Percentiles rank a stretch among this genome's conserved stretches.
Evolutionary conservation across 306 rosid species (phyloP).

Genomic region (Crotalaria pallida): DNA sequence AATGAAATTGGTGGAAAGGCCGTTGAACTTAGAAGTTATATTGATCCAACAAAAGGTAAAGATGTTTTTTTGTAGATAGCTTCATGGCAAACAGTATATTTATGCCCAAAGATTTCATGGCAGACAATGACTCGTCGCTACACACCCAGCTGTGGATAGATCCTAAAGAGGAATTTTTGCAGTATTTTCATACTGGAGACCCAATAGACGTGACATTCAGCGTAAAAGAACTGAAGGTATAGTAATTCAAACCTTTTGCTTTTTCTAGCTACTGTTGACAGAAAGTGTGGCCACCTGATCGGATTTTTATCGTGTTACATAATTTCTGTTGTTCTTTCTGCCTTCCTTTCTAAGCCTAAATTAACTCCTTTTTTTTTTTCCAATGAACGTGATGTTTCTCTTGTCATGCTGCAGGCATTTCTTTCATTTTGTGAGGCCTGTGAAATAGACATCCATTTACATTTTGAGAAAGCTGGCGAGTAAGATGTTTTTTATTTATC

Average conservation of each 20-base stretch:
- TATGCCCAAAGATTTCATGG: slow-evolving; percentile 19
- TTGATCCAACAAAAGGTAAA: slow-evolving; percentile 91
- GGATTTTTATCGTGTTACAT: not conserved
- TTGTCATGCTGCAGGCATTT: slow-evolving; percentile 67
- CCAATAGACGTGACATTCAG: slow-evolving; percentile 90
- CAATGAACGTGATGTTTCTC: slow-evolving; percentile 3
- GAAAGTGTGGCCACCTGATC: slow-evolving; percentile 12
- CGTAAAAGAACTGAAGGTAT: slow-evolving; percentile 92
- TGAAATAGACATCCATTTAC: slow-evolving; percentile 82
- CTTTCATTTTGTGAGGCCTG: slow-evolving; percentile 90
- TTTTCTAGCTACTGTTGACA: not conserved
- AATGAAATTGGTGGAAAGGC: slow-evolving; percentile 92
- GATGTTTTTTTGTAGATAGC: slow-evolving; percentile 5
- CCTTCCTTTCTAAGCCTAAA: not conserved
- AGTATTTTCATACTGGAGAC: slow-evolving; percentile 73
- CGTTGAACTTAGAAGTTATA: slow-evolving; percentile 85
- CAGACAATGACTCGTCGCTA: slow-evolving; percentile 72
- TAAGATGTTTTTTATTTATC: slow-evolving; percentile 40
- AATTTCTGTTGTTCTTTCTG: not conserved
- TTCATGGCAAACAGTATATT: slow-evolving; percentile 13
- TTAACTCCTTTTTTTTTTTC: not conserved
- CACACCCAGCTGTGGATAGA: slow-evolving; percentile 98
- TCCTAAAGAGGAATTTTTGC: slow-evolving; percentile 87
- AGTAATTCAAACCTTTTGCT: slow-evolving; percentile 15
- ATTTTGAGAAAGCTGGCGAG: slow-evolving; percentile 94